These are phyloP conservation scores for Cystobasidiaceae sp. DNA, from an alignment of 1,284 basidiomycete species.

Conservation along the genomic window DNA sequence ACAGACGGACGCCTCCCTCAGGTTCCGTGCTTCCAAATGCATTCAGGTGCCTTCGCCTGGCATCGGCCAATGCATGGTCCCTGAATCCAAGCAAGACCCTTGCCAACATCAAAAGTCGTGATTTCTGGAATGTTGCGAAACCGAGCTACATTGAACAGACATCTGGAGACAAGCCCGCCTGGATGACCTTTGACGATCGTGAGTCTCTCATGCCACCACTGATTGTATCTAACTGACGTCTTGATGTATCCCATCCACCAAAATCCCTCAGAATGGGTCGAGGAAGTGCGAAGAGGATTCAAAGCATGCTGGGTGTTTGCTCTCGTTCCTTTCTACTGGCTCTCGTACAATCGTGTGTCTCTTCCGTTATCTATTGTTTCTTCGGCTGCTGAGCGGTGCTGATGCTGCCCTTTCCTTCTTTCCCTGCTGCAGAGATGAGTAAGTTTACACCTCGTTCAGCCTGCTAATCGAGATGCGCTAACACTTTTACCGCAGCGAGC, in stretches of 20 bases:
- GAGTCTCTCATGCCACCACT: neutral
- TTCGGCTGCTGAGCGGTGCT: neutral
- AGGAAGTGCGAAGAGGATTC: conserved; percentile 72
- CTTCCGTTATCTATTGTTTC: conserved; percentile 39
- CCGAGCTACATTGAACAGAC: conserved; percentile 49
- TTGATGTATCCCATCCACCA: conserved; percentile 25
- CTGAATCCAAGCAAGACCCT: conserved; percentile 44
- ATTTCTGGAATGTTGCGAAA: conserved; percentile 76
- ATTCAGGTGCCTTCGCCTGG: conserved; percentile 43
- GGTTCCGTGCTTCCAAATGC: conserved; percentile 69
- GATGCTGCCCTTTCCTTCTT: too few relatives aligned
- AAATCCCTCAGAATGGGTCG: conserved; percentile 68
- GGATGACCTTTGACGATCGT: conserved; percentile 48
- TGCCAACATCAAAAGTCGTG: conserved; percentile 51
- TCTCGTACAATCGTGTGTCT: conserved; percentile 56
- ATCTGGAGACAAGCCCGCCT: conserved; percentile 42
- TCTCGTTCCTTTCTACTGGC: conserved; percentile 62
- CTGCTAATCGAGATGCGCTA: too few relatives aligned
- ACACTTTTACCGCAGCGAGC: too few relatives aligned
- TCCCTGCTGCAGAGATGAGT: too few relatives aligned
- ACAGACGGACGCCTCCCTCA: conserved; percentile 62
- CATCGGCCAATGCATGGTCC: conserved; percentile 45
- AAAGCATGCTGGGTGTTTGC: conserved; percentile 78
- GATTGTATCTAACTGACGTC: neutral
- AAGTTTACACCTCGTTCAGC: too few relatives aligned